A percentile compares a stretch with the other conserved stretches of the same genome.
These are phyloP conservation scores for Dipodascus geniculatus DNA, from an alignment of 805 yeast genomes.

Conservation along the genomic window DNA sequence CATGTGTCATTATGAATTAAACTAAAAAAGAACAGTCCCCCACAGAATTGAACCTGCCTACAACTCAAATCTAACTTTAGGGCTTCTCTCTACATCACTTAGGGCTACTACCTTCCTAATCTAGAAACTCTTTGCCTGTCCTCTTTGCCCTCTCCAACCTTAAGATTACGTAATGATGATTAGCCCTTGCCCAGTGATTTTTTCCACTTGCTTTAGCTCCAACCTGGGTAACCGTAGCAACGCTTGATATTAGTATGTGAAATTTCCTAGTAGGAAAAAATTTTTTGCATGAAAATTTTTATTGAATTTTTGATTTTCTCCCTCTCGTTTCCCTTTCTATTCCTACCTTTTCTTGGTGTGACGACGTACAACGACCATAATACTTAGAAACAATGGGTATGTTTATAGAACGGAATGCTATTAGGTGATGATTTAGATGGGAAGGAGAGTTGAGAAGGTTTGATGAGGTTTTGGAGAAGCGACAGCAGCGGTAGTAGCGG, in stretches of 20 bases:
- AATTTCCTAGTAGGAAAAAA: neutral
- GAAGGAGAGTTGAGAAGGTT: neutral
- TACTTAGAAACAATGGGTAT: slow-evolving; percentile 1
- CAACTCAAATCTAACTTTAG: too few species aligned
- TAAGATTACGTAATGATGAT: neutral
- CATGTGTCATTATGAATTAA: too few species aligned
- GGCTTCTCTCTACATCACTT: too few species aligned
- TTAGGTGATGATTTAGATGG: neutral
- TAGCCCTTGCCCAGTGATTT: neutral
- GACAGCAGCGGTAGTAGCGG: too few species aligned
- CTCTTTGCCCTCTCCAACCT: too few species aligned
- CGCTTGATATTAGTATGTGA: neutral
- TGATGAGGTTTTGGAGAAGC: neutral
- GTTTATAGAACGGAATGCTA: neutral
- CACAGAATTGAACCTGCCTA: too few species aligned
- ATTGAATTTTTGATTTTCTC: slow-evolving; percentile 1
- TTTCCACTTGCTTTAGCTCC: neutral
- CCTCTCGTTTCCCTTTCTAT: slow-evolving; percentile 1
- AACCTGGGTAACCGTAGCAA: neutral
- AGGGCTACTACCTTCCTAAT: neutral
- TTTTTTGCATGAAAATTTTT: neutral
- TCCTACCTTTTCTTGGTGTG: slow-evolving; percentile 1
- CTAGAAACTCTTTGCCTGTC: too few species aligned
- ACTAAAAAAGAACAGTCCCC: too few species aligned
- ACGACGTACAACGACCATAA: neutral